Conservation (phyloP, 441 rosid species). For the Croton laevigatus region DNA sequence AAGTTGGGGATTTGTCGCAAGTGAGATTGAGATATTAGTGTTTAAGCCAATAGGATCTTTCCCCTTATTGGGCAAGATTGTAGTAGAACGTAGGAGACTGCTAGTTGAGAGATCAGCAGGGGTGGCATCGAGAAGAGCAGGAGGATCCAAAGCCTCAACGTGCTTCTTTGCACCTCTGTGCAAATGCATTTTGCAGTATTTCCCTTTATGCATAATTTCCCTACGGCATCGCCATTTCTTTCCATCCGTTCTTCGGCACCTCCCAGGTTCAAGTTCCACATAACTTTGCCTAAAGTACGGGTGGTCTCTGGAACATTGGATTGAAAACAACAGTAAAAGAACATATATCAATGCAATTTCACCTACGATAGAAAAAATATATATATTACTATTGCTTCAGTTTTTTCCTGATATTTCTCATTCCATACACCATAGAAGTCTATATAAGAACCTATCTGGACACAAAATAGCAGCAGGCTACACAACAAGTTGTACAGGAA, state of each 20-base stretch:
- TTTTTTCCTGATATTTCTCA: no score
- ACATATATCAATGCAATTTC: neutral
- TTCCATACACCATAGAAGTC: no score
- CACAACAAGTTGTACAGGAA: no score
- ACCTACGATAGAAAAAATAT: no score
- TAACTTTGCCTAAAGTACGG: slow-evolving; percentile 25
- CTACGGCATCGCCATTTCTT: slow-evolving; percentile 72
- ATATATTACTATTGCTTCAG: no score
- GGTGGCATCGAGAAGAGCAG: neutral
- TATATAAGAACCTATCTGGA: no score
- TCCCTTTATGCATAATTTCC: slow-evolving; percentile 46
- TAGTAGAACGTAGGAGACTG: neutral
- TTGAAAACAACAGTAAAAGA: slow-evolving; percentile 10
- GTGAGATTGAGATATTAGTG: slow-evolving; percentile 38
- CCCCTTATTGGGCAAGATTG: slow-evolving; percentile 10
- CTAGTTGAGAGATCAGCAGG: slow-evolving; percentile 3
- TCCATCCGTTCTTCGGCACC: slow-evolving; percentile 82
- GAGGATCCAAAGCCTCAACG: slow-evolving; percentile 17
- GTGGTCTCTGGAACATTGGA: slow-evolving; percentile 31
- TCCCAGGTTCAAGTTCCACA: slow-evolving; percentile 43
- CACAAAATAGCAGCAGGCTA: no score
- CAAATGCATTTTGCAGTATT: slow-evolving; percentile 61
- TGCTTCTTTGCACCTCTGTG: slow-evolving; percentile 70
- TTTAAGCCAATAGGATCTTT: slow-evolving; percentile 14
- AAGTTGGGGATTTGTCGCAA: slow-evolving; percentile 30